Evolutionary conservation across 352 stramenopile genomes (phyloP).

Genomic region (Phytophthora palmivora): DNA sequence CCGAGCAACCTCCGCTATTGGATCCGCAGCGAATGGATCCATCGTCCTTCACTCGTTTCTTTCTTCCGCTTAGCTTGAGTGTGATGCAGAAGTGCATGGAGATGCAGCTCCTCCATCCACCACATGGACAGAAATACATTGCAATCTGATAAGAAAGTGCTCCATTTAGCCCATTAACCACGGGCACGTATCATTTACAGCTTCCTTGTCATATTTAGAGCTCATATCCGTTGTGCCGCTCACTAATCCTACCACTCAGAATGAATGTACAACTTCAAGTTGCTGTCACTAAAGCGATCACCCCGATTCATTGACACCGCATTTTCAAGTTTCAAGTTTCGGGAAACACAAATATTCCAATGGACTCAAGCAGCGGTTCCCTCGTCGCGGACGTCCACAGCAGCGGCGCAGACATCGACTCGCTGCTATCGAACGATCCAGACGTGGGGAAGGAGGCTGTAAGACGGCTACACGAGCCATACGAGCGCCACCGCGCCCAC

Average conservation of each 20-base stretch:
- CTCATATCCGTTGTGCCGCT: conserved; percentile 29
- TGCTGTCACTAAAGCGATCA: conserved; percentile 1
- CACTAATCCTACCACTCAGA: conserved; percentile 3
- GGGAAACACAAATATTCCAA: conserved; percentile 3
- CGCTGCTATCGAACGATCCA: conserved; percentile 58
- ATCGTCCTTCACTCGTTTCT: conserved; percentile 15
- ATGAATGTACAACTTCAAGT: conserved; percentile 10
- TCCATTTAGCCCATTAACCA: conserved; percentile 27
- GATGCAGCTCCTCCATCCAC: neutral
- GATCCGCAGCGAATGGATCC: conserved; percentile 32
- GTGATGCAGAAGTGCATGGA: conserved; percentile 27
- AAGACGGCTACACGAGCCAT: conserved; percentile 67
- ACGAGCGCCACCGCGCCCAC: conserved; percentile 79
- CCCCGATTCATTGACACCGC: neutral
- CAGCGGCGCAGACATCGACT: conserved; percentile 69
- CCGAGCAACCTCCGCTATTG: conserved; percentile 57
- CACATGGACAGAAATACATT: conserved; percentile 34
- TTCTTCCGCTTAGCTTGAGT: conserved; percentile 20
- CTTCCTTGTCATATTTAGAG: conserved; percentile 19
- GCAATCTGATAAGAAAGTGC: conserved; percentile 9
- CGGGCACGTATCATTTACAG: neutral
- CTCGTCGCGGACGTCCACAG: conserved; percentile 56
- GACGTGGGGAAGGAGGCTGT: conserved; percentile 32
- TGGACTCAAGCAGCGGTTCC: conserved; percentile 30
- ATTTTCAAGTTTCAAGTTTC: neutral